A percentile compares a stretch with the other conserved stretches of the same genome.
Conservation (phyloP, 2,329 filamentous ascomycete genomes). For the Fusarium pseudonygamai region DNA sequence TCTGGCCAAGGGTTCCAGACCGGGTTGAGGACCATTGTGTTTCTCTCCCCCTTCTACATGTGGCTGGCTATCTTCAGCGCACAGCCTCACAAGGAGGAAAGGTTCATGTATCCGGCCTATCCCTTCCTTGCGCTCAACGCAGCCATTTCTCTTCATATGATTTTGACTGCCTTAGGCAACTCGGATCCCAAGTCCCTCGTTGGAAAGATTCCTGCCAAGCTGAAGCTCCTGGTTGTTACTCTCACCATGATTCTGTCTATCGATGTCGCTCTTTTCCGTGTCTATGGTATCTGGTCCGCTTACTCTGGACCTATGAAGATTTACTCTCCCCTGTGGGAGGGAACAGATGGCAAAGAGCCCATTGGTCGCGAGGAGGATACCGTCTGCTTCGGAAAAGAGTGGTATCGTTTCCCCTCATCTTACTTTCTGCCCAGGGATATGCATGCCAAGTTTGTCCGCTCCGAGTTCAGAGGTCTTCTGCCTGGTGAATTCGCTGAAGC, state of each 20-base stretch:
- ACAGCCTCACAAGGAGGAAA: conserved; percentile 96
- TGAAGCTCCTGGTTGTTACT: conserved; percentile 75
- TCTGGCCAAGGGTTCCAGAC: conserved; percentile 72
- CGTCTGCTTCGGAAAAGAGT: conserved; percentile 94
- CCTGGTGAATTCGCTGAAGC: conserved; percentile 91
- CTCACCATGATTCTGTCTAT: conserved; percentile 70
- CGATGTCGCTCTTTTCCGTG: conserved; percentile 74
- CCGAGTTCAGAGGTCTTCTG: conserved; percentile 87
- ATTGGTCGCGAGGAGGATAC: conserved; percentile 70
- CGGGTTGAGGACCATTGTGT: conserved; percentile 78
- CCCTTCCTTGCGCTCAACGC: conserved; percentile 91
- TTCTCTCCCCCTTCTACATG: conserved; percentile 88
- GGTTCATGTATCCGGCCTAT: conserved; percentile 98
- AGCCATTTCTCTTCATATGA: conserved; percentile 82
- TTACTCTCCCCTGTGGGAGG: conserved; percentile 72
- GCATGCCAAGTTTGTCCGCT: conserved; percentile 88
- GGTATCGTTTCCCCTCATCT: conserved; percentile 96
- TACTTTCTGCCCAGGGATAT: conserved; percentile 88
- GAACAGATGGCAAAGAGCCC: conserved; percentile 55
- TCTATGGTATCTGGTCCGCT: conserved; percentile 78
- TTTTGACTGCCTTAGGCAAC: conserved; percentile 79
- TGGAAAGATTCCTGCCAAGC: conserved; percentile 75
- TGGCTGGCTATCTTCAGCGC: conserved; percentile 92
- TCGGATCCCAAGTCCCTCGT: conserved; percentile 72
- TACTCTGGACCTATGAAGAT: conserved; percentile 84